Evolutionary conservation across 2,329 filamentous ascomycete genomes (phyloP), one percentile per base, ranked within the genome.

Genomic region (Zymoseptoria brevis): DNA sequence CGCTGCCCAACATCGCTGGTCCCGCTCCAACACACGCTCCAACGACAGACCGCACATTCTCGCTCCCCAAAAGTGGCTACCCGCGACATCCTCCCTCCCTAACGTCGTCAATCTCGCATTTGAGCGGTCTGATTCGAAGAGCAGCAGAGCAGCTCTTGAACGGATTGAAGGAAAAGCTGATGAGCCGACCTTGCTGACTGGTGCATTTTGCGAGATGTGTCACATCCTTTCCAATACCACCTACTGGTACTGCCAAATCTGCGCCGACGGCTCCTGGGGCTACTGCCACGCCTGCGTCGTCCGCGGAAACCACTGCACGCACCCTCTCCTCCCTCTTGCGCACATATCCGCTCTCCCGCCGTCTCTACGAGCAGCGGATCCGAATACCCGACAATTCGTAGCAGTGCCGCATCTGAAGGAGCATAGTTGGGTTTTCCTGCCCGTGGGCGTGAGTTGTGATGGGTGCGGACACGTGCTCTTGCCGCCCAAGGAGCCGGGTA

Each of bases 231-330:
- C 90, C 0, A 92, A 95, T 67, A 83, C 87, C 55, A 94, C 90
- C 74, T 96, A 89, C 74, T 97, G 92, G 93, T 86, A 89, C 62
- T 97, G 93, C 72, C 84, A 88, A 60, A 73, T 81, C 24, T 97
- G 93, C 75, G 96, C 96, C 67, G 86, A 94, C 62, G 93, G 90
- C 4, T 92, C 95, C 69, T 97, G 92, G 92, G 93, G 93, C 0
- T 96, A 90, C 71, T 97, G 93, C 75, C 90, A 92, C 67, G 77
- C 81, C 61, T 97, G 93, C 65, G 90, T 96, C 29, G 92, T 93
- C 60, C 85, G 87, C 72, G 91, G 90, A 16, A 81, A 81, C 60
- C 88, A 86, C 60, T 97, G 93, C 74, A 88, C 86, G 0, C 93
- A 97, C 69, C 81, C 88, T 6, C 79, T 97, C 0, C 77, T 96